Base-by-base conservation (phyloP, 495 filamentous ascomycete species). In the Aspergillus coremiiformis region DNA sequence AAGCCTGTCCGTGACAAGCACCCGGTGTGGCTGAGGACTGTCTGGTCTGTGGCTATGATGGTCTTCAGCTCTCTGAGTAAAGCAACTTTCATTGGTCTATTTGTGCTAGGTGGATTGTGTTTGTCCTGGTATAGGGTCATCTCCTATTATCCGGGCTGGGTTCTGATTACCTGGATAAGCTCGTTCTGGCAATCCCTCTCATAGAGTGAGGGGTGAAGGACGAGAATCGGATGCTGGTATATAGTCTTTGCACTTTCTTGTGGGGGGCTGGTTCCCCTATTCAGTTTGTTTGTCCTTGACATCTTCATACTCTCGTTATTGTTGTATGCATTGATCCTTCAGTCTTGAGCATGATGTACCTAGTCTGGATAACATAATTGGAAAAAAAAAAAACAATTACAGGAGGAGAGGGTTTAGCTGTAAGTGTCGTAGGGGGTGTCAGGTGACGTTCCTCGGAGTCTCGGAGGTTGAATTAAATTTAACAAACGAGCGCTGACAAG, bases 101-200 rank as follows among this genome's bases (percentile, higher is more conserved):
- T 33, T 37, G 37, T 29, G 39, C n/a, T 4, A 21, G 5, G 22
- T 20, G 26, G 46, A 33, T 17, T 47, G 45, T 54, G 53, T 51
- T 17, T 26, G 62, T 53, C 47, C n/a, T n/a, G n/a, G n/a, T 59
- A 64, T 73, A 76, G 76, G 73, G 39, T 74, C 74, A 76, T 74
- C 73, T 65, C 71, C 75, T 77, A 77, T 68, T 51, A 61, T 72
- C 67, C 64, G 64, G 72, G 69, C 70, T 72, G 70, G 66, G 44
- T 58, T 41, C 21, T 14, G 21, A 19, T 56, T 68, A 65, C 67
- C 63, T 63, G 64, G 62, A 66, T 67, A 65, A 54, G 68, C 73
- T 62, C 55, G 57, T 32, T n/a, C 44, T n/a, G n/a, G n/a, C 39
- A 54, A 60, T 55, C 46, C 50, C 62, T 26, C 26, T 54, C 57